Evolutionary conservation across 768 basidiomycete species (phyloP).

Genomic region (Russula compacta): DNA sequence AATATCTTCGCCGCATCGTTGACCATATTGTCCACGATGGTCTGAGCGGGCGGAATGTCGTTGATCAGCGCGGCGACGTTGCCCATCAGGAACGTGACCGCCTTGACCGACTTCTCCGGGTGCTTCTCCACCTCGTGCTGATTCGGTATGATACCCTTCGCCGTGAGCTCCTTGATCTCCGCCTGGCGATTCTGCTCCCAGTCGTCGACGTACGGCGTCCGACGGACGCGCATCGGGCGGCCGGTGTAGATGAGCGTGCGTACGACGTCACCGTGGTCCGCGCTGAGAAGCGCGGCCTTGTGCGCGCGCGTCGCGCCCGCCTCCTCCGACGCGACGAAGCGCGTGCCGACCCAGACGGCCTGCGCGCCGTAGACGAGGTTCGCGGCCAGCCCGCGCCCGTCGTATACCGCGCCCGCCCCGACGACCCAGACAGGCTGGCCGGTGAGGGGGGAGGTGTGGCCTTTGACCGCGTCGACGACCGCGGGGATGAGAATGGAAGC

Average conservation of each 20-base stretch:
- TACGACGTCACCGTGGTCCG: conserved; percentile 68
- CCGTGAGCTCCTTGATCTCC: conserved; percentile 77
- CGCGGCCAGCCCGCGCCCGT: conserved; percentile 80
- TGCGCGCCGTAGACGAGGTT: conserved; percentile 86
- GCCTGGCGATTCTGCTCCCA: conserved; percentile 74
- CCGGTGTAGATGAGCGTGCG: conserved; percentile 88
- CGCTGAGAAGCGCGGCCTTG: conserved; percentile 66
- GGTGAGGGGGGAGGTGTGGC: conserved; percentile 67
- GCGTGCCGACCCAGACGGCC: conserved; percentile 58
- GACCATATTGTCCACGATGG: conserved; percentile 77
- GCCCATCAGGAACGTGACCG: conserved; percentile 75
- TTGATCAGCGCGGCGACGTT: conserved; percentile 65
- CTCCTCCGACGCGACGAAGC: conserved; percentile 78
- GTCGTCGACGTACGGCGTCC: conserved; percentile 77
- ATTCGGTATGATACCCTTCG: conserved; percentile 74
- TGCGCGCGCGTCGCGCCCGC: conserved; percentile 77
- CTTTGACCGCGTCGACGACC: conserved; percentile 76
- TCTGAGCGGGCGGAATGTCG: conserved; percentile 73
- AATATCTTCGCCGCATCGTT: conserved; percentile 44
- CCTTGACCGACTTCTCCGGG: conserved; percentile 66
- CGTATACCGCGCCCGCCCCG: conserved; percentile 87
- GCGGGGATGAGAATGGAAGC: conserved; percentile 86
- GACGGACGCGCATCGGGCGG: conserved; percentile 76
- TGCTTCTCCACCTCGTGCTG: conserved; percentile 64
- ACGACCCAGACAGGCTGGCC: conserved; percentile 80